Evolutionary conservation across 2,329 filamentous ascomycete genomes (phyloP).

Genomic region (Corniculantispora saksenae): DNA sequence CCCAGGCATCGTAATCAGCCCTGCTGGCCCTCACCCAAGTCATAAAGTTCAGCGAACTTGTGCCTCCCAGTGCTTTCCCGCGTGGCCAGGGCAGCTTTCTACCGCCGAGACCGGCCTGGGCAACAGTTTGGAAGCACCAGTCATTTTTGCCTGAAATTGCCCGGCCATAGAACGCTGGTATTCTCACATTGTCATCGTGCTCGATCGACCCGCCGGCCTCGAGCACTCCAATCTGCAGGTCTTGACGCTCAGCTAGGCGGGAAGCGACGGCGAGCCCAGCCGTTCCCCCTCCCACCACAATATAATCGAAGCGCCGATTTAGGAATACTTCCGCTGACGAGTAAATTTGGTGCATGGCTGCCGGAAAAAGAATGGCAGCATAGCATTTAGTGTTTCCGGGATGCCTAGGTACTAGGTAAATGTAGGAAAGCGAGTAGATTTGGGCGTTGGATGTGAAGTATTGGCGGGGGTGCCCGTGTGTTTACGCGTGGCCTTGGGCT

Average conservation of each 20-base stretch:
- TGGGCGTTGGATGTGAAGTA: too few relatives aligned
- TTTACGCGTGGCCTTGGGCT: too few relatives aligned
- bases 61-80: slow-evolving; percentile 61
- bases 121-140: slow-evolving; percentile 43
- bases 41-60: slow-evolving; percentile 62
- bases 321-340: slow-evolving; percentile 23
- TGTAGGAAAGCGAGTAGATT: too few relatives aligned
- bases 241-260: slow-evolving; percentile 43
- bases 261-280: slow-evolving; percentile 53
- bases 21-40: slow-evolving; percentile 49
- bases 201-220: slow-evolving; percentile 34
- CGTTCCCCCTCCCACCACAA: slow-evolving; percentile 56
- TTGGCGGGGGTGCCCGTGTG: too few relatives aligned
- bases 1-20: slow-evolving; percentile 59
- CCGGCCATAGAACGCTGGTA: slow-evolving; percentile 39
- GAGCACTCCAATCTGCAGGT: slow-evolving; percentile 33
- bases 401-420: too few relatives aligned
- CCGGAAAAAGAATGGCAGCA: too few relatives aligned
- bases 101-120: slow-evolving; percentile 40
- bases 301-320: slow-evolving; percentile 31
- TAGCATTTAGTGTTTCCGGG: too few relatives aligned
- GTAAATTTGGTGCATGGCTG: not conserved
- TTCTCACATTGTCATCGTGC: slow-evolving; percentile 34
- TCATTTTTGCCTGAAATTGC: slow-evolving; percentile 40
- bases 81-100: slow-evolving; percentile 43